Evolutionary conservation across 73 alveolate genomes (phyloP).

Genomic region (Uronychia setigera): DNA sequence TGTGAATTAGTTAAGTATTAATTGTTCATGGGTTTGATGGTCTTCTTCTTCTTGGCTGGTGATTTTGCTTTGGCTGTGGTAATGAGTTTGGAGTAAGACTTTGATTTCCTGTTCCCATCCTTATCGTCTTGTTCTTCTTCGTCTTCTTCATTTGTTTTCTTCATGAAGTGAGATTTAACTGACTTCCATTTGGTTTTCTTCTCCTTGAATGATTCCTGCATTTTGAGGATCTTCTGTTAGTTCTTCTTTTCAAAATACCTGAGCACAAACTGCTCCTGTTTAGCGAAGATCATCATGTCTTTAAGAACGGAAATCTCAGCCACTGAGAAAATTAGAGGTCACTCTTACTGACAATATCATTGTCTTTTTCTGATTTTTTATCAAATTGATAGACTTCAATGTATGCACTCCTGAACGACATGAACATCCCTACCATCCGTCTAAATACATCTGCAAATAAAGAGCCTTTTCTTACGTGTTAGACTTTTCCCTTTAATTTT

Average conservation of each 20-base stretch:
- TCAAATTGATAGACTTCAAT: neutral
- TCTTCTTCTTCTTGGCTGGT: too few relatives aligned
- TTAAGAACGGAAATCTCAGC: neutral
- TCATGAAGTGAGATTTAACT: too few relatives aligned
- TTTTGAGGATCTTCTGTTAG: neutral
- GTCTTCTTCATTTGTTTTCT: too few relatives aligned
- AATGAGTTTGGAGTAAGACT: too few relatives aligned
- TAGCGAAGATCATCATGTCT: slow-evolving; percentile 1
- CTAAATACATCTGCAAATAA: neutral
- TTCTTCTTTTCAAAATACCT: neutral
- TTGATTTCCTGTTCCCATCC: too few relatives aligned
- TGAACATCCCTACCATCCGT: neutral
- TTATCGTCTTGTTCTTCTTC: too few relatives aligned
- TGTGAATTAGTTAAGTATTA: too few relatives aligned
- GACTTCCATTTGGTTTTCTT: neutral
- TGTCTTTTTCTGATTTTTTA: neutral
- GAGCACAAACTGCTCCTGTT: neutral
- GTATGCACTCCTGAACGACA: neutral
- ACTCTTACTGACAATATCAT: neutral
- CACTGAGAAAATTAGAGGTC: neutral
- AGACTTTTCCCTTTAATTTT: neutral
- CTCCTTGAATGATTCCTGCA: neutral
- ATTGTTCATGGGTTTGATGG: too few relatives aligned
- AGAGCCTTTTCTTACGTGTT: neutral
- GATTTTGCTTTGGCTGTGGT: too few relatives aligned